Evolutionary conservation across 108 stramenopile genomes (phyloP).

Genomic region (Fragilaria radians): DNA sequence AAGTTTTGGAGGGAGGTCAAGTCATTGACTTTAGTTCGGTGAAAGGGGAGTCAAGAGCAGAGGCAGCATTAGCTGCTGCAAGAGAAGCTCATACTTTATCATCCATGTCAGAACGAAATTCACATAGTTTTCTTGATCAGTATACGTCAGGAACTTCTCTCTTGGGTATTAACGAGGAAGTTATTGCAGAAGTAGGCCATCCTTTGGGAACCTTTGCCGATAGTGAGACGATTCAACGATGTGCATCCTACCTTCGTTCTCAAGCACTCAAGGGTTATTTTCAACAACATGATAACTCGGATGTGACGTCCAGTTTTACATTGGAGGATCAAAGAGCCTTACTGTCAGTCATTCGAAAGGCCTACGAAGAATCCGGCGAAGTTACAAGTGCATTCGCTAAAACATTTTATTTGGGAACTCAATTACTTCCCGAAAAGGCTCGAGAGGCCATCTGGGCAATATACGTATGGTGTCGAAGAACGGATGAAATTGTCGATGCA

Average conservation of each 20-base stretch:
- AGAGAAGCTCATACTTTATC: slow-evolving; percentile 20
- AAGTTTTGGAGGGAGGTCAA: slow-evolving; percentile 65
- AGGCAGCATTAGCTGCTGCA: slow-evolving; percentile 55
- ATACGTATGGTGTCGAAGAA: slow-evolving; percentile 97
- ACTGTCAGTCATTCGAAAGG: slow-evolving; percentile 45
- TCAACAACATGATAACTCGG: slow-evolving; percentile 15
- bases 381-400: slow-evolving; percentile 94
- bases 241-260: slow-evolving; percentile 61
- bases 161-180: slow-evolving; percentile 88
- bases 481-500: slow-evolving; percentile 97
- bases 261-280: slow-evolving; percentile 45
- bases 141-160: too few relatives aligned
- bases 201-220: slow-evolving; percentile 59
- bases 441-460: slow-evolving; percentile 90
- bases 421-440: slow-evolving; percentile 59
- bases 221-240: slow-evolving; percentile 51
- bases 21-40: slow-evolving; percentile 80
- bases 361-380: slow-evolving; percentile 92
- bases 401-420: slow-evolving; percentile 94
- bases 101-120: too few relatives aligned
- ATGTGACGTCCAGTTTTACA: slow-evolving; percentile 13
- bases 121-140: too few relatives aligned
- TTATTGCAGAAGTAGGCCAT: slow-evolving; percentile 78
- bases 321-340: slow-evolving; percentile 28
- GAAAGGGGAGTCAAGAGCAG: slow-evolving; percentile 66